Evolutionary conservation across 2,329 filamentous ascomycete species (phyloP), one percentile per base, ranked within the genome.

Genomic region (Trichoderma sp.): DNA sequence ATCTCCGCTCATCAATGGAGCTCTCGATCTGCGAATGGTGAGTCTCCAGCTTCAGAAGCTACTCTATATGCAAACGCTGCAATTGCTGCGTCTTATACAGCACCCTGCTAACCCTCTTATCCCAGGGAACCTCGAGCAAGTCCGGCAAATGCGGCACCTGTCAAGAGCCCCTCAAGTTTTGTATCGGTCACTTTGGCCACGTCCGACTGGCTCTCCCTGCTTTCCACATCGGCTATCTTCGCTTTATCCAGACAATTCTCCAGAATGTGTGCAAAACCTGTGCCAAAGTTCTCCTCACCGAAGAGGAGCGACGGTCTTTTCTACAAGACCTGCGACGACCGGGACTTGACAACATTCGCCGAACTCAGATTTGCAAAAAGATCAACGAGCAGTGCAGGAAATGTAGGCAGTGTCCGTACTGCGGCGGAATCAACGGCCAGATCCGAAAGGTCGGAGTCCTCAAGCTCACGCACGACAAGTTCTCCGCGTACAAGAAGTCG

Each of bases 191-290:
- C 82, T 99, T 98, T 79, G 96, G 96, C 61, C 92, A 98, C 82
- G 92, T 99, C 77, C 91, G 93, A 78, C 88, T 99, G 15, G 93
- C 95, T 1, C 86, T 99, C 66, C 96, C 96, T 4, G 94, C 92
- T 57, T 98, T 98, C 79, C 96, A 99, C 80, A 94, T 98, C 75
- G 96, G 96, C 47, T 99, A 98, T 80, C 89, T 99, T 77, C 96
- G 94, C 80, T 94, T 97, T 80, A 94, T 96, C 74, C 95, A 97
- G 79, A 91, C 91, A 58, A 95, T 97, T 71, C 86, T 99, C 28
- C 95, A 98, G 80, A 92, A 96, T 78, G 97, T 99, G 75, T 99
- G 96, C 90, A 99, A 97, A 79, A 83, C 95, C 79, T 99, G 96
- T 80, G 93, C 93, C 28, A 89, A 89, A 73, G 92, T 98, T 7